Evolutionary conservation across 2,329 filamentous ascomycete species (phyloP).

Genomic region (Pseudogymnoascus sp.): DNA sequence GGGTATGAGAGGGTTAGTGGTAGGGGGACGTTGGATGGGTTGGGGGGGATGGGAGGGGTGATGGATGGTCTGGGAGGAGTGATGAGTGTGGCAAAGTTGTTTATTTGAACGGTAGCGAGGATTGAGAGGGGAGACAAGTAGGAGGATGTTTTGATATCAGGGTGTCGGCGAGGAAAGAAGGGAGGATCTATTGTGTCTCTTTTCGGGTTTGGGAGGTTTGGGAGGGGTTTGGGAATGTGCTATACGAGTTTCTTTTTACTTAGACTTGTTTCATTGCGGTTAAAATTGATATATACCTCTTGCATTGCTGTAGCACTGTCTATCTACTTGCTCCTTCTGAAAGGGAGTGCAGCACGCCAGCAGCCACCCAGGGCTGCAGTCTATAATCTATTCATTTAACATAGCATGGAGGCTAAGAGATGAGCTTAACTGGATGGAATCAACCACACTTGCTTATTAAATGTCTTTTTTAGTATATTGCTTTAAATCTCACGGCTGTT

Average conservation of each 20-base stretch:
- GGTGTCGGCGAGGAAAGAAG: too few species aligned
- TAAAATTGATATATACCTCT: not conserved
- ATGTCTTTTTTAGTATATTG: too few species aligned
- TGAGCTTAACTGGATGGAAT: too few species aligned
- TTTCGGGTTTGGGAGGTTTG: not conserved
- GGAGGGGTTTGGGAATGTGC: not conserved
- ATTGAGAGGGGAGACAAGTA: too few species aligned
- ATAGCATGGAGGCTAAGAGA: too few species aligned
- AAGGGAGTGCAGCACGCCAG: too few species aligned
- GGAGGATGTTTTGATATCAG: not conserved
- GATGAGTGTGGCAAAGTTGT: conserved; percentile 28
- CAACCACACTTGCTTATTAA: too few species aligned
- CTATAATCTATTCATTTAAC: too few species aligned
- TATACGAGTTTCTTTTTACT: not conserved
- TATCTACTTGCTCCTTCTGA: too few species aligned
- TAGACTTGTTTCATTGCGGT: not conserved
- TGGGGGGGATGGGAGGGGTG: conserved; percentile 15
- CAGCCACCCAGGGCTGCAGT: too few species aligned
- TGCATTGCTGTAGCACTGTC: too few species aligned
- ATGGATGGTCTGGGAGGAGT: conserved; percentile 24
- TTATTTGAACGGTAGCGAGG: conserved; percentile 26
- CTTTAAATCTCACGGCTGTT: too few species aligned
- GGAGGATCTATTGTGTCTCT: not conserved
- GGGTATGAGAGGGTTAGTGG: conserved; percentile 21
- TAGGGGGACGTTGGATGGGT: conserved; percentile 19